Base-by-base conservation (phyloP, 495 filamentous ascomycete species). In the Podospora fimiseda region DNA sequence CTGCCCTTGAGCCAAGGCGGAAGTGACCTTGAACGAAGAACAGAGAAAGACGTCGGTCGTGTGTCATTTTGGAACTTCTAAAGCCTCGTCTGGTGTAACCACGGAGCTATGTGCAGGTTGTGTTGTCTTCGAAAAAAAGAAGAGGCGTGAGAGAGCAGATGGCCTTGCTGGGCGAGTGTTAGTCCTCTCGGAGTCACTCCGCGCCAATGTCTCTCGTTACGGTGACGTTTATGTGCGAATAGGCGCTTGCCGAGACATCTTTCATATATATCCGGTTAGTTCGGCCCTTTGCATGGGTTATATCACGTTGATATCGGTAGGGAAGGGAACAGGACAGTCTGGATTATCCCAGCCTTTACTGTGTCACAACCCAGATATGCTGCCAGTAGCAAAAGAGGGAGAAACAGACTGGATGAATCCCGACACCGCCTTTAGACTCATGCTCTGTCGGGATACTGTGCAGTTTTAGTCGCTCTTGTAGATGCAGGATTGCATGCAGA, bases 161-260 rank as follows among this genome's bases (percentile, higher is more conserved):
- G 11, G 20, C 9, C 47, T 40, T 24, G 6, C 21, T 11, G 22
- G 16, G 9, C 20, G 22, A 21, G 22, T 22, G 48, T 48, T 16
- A 20, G 8, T 24, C 24, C 33, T 33, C 22, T 42, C 8, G 36
- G 2, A 19, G 16, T 46, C 15, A 30, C 14, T 51, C 16, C 5
- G 9, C 30, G 44, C n/a, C 4, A 2, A 3, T 13, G 30, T 16
- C 19, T 27, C 9, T 30, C 30, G 38, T 30, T 9, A 1, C 9
- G 18, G 15, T 3, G 15, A 36, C 19, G 52, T 27, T n/a, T n/a
- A 49, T 18, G 44, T 36, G 36, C 18, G 41, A 52, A 43, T 33
- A 43, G 46, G 33, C 40, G 24, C 39, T 57, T 53, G 50, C 53
- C 48, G 59, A 58, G 52, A 58, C 51, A 57, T 30, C 11, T 21